Percentiles rank a stretch among this genome's conserved stretches.
Evolutionary conservation across 176 grass and related monocot species (phyloP).

Genomic region (Cenchrus fungigraminus): DNA sequence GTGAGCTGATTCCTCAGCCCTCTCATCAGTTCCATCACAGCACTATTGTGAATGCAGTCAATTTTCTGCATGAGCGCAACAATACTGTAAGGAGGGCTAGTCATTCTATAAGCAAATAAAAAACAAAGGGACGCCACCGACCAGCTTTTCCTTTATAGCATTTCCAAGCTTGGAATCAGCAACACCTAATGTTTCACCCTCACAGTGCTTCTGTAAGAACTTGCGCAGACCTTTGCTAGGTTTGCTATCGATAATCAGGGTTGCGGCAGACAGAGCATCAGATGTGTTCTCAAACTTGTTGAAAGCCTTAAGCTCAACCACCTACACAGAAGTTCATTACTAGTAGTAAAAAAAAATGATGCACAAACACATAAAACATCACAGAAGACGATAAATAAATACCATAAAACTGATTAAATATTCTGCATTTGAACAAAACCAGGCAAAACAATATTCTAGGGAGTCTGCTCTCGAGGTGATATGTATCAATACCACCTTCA

Average conservation of each 20-base stretch:
- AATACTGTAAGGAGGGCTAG: neutral
- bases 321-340: constrained; percentile 41
- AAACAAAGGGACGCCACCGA: constrained; percentile 2
- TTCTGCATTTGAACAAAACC: neutral
- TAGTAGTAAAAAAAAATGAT: neutral
- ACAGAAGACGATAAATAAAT: too few species aligned
- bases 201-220: constrained; percentile 77
- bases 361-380: neutral
- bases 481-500: too few species aligned
- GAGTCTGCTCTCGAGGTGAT: neutral
- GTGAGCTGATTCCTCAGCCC: constrained; percentile 81
- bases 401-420: neutral
- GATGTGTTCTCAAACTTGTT: constrained; percentile 96
- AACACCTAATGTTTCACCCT: constrained; percentile 87
- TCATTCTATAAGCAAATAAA: constrained; percentile 19
- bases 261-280: constrained; percentile 78
- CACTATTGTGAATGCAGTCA: constrained; percentile 80
- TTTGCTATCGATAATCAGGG: constrained; percentile 89
- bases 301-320: constrained; percentile 95
- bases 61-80: constrained; percentile 67
- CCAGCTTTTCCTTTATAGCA: constrained; percentile 89
- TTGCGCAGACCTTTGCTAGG: constrained; percentile 87
- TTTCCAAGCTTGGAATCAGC: constrained; percentile 94
- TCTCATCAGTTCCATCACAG: constrained; percentile 95
- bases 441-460: neutral